Evolutionary conservation across 805 yeast genomes (phyloP).

Genomic region (Spathaspora girioi): DNA sequence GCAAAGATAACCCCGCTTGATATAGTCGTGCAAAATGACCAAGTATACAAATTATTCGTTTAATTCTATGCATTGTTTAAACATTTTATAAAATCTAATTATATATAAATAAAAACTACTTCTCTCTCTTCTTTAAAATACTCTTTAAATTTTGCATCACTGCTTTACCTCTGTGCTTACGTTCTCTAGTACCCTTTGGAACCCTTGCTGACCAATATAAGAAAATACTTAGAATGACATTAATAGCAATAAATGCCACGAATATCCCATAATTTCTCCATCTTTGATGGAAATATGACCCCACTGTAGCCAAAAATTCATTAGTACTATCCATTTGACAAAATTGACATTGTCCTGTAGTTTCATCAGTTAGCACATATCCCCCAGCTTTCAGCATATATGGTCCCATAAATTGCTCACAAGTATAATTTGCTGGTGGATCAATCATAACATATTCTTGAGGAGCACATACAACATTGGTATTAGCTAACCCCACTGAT

Average conservation of each 20-base stretch:
- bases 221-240: conserved; percentile 26
- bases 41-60: too few species aligned
- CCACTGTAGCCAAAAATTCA: conserved; percentile 47
- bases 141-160: not conserved
- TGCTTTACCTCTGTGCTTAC: conserved; percentile 16
- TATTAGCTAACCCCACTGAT: conserved; percentile 21
- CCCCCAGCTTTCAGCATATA: conserved; percentile 45
- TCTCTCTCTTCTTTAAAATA: not conserved
- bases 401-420: conserved; percentile 19
- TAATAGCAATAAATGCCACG: conserved; percentile 30
- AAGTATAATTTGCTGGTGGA: conserved; percentile 21
- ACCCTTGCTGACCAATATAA: conserved; percentile 69
- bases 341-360: conserved; percentile 52
- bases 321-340: conserved; percentile 61
- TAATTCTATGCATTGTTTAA: too few species aligned
- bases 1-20: too few species aligned
- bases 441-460: conserved; percentile 12
- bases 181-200: conserved; percentile 54
- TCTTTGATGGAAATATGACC: conserved; percentile 47
- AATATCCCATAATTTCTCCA: conserved; percentile 68
- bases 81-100: too few species aligned
- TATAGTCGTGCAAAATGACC: too few species aligned
- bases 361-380: conserved; percentile 34
- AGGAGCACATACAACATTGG: conserved; percentile 32
- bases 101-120: not conserved